These are phyloP conservation scores for Selaginella moellendorffii DNA, from an alignment of 75 land plant species.

Conservation along the genomic window DNA sequence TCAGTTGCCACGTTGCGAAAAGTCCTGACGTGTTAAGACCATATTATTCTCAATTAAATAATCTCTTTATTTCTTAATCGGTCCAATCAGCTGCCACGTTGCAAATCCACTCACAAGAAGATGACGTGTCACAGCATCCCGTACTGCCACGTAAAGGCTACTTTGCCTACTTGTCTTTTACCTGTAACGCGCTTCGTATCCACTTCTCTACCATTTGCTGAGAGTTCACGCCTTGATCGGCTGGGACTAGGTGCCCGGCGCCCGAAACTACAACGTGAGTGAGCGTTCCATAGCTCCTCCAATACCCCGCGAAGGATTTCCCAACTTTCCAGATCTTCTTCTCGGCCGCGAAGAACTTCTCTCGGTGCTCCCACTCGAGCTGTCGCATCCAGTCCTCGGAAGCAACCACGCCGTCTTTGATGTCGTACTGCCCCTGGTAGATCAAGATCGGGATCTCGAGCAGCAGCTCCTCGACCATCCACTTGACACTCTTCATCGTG, in stretches of 20 bases:
- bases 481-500: constrained; percentile 68
- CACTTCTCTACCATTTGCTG: constrained; percentile 29
- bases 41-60: no score
- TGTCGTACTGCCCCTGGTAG: constrained; percentile 61
- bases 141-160: no score
- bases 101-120: no score
- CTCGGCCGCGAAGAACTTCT: constrained; percentile 28
- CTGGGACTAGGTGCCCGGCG: constrained; percentile 42
- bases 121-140: no score
- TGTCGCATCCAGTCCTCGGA: constrained; percentile 52
- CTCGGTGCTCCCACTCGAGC: constrained; percentile 45
- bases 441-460: constrained; percentile 38
- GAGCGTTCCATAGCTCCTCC: constrained; percentile 33
- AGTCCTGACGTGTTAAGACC: no score
- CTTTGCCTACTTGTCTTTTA: no score
- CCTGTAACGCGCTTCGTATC: no score
- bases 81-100: no score
- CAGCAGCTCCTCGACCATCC: constrained; percentile 50
- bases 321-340: constrained; percentile 52
- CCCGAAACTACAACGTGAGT: constrained; percentile 53
- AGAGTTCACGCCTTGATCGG: constrained; percentile 19
- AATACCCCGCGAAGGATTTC: constrained; percentile 42
- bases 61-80: no score
- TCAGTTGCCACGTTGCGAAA: no score
- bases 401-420: constrained; percentile 52